Evolutionary conservation across 2,329 filamentous ascomycete genomes (phyloP), one percentile per base, ranked within the genome.

Genomic region (Sarocladium oryzae): DNA sequence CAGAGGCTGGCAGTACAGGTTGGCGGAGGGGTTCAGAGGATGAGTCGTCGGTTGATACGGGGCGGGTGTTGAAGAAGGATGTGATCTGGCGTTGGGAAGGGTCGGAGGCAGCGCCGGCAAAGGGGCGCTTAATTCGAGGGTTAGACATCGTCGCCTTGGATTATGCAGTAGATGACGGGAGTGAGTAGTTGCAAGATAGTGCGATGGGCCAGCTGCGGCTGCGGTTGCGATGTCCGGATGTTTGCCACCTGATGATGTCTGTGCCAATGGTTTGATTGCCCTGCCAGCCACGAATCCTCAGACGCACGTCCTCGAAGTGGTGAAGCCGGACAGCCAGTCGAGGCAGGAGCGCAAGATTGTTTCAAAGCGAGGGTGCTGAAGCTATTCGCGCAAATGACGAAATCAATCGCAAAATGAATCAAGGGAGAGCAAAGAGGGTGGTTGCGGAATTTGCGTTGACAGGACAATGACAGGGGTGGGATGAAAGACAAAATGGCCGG

Each of bases 41-140:
- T 28, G 53, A 26, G 62, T 67, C n/a, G n/a, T n/a, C 24, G 71
- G 69, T 23, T 76, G 66, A 24, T 62, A 58, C 11, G 58, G 65
- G 51, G 61, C 70, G 62, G 8, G 63, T 56, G 53, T 63, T 60
- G 68, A 85, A 85, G 70, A 82, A 85, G 51, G 76, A 79, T 18
- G 82, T 85, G 61, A 85, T 85, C 52, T 82, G 79, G 52, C 78
- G 75, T 61, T 84, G 80, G 8, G 76, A 62, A 10, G 78, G 71
- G 59, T 84, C 78, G 64, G 75, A 77, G 46, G 79, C 69, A 50
- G 77, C 74, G 60, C 81, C 81, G 52, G 78, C 75, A 62, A 84
- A 84, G 54, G 75, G 79, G 48, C 81, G 79, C 70, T 85, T 85
- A 50, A 72, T 73, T 61, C 78, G 73, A 23, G 76, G 74, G 51